phyloP scores from a whole-genome alignment of 2,329 filamentous ascomycete species.

The Colletotrichum sp. region DNA sequence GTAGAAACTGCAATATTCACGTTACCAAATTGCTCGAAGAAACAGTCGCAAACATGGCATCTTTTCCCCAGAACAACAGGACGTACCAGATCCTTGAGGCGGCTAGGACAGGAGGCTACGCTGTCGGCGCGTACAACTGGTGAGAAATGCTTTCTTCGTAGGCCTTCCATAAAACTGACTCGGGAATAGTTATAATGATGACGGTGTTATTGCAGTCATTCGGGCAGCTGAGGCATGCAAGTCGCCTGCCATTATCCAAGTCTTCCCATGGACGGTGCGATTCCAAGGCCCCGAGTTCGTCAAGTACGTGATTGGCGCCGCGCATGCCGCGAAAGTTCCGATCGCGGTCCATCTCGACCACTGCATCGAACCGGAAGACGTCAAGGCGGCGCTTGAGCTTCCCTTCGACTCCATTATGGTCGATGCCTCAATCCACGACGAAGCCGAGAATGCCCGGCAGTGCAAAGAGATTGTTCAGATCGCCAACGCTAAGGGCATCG shows the following conservation, averaged over 20 bases:
- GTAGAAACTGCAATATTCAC: not conserved
- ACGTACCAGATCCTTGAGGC: not conserved
- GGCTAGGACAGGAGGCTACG: not conserved
- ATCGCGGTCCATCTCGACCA: slow-evolving; percentile 64
- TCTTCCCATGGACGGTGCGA: slow-evolving; percentile 69
- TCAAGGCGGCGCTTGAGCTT: slow-evolving; percentile 33
- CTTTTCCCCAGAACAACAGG: not conserved
- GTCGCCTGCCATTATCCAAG: slow-evolving; percentile 66
- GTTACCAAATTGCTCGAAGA: not conserved
- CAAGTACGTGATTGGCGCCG: slow-evolving; percentile 51
- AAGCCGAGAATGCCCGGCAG: slow-evolving; percentile 63
- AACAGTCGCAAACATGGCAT: not conserved
- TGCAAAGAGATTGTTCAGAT: slow-evolving; percentile 62
- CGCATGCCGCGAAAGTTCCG: slow-evolving; percentile 53
- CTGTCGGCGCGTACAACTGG: not conserved
- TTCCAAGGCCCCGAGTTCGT: slow-evolving; percentile 58
- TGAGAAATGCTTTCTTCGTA: not conserved
- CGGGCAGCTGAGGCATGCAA: not conserved
- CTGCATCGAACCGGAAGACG: slow-evolving; percentile 42
- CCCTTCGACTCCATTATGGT: slow-evolving; percentile 70
- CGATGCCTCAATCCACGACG: slow-evolving; percentile 69
- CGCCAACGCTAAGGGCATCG: slow-evolving; percentile 64
- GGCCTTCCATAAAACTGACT: accelerated
- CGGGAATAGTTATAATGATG: not conserved
- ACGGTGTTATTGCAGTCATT: not conserved